These are phyloP conservation scores for Ophioceras dolichostomum DNA, from an alignment of 2,329 filamentous ascomycete genomes.

Conservation along the genomic window DNA sequence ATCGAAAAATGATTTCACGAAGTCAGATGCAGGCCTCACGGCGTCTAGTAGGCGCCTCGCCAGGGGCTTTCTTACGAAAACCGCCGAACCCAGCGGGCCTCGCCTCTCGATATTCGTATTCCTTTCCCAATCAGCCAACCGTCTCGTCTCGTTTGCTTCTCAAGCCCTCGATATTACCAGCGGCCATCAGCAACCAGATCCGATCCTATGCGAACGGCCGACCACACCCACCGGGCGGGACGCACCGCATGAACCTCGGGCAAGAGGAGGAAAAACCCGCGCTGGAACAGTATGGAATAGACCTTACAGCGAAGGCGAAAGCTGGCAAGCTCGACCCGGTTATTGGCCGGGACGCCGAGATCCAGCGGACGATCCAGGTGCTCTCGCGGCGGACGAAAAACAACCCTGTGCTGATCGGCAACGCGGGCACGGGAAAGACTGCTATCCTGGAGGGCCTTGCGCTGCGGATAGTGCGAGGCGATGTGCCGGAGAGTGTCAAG, in stretches of 20 bases:
- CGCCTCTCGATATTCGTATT: too few species aligned
- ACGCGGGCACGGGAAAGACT: conserved; percentile 86
- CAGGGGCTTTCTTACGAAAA: too few species aligned
- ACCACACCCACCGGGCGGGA: conserved; percentile 81
- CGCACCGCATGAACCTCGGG: conserved; percentile 84
- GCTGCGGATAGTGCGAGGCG: conserved; percentile 77
- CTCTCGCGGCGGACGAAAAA: conserved; percentile 90
- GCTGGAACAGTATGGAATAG: conserved; percentile 81
- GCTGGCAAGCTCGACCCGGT: conserved; percentile 91
- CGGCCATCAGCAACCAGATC: too few species aligned
- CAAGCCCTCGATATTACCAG: background rate
- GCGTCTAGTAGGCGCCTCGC: too few species aligned
- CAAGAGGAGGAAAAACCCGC: conserved; percentile 69
- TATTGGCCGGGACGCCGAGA: conserved; percentile 84
- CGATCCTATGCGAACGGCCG: conserved; percentile 55
- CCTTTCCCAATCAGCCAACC: too few species aligned
- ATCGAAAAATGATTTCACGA: too few species aligned
- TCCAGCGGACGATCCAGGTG: conserved; percentile 89
- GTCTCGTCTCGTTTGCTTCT: background rate
- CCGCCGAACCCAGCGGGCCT: too few species aligned
- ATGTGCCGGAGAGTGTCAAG: conserved; percentile 93
- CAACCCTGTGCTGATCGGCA: conserved; percentile 88
- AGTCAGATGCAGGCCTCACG: too few species aligned
- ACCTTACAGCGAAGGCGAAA: conserved; percentile 74
- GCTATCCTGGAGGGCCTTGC: conserved; percentile 86